Evolutionary conservation across 768 basidiomycete genomes (phyloP).

Genomic region (Pulveroboletus sp.): DNA sequence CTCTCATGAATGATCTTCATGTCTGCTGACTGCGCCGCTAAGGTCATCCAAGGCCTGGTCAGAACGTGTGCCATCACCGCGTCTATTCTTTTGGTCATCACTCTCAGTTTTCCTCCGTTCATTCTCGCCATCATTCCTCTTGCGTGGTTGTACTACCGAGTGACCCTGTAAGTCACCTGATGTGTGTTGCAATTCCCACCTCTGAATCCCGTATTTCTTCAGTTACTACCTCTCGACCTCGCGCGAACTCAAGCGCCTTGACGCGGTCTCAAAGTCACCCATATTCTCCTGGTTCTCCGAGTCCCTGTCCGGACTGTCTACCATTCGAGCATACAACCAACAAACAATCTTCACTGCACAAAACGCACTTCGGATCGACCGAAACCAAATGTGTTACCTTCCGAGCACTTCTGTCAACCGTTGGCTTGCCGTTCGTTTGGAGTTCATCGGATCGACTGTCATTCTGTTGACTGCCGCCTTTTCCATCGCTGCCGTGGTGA

Average conservation of each 20-base stretch:
- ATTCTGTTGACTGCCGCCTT: conserved; percentile 68
- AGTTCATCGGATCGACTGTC: conserved; percentile 77
- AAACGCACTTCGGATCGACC: conserved; percentile 73
- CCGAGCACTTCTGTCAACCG: conserved; percentile 72
- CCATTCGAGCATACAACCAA: conserved; percentile 78
- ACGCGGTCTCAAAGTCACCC: conserved; percentile 84
- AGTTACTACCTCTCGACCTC: conserved; percentile 88
- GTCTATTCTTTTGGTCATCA: conserved; percentile 69
- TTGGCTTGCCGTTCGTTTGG: conserved; percentile 81
- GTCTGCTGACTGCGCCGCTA: not conserved
- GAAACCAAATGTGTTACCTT: conserved; percentile 77
- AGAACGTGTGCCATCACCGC: conserved; percentile 57
- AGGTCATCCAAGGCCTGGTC: conserved; percentile 63
- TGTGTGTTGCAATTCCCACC: not conserved
- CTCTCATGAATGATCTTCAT: rapidly evolving
- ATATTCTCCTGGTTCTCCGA: conserved; percentile 90
- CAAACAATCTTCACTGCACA: conserved; percentile 60
- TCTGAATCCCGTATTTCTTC: not conserved
- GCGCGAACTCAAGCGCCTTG: conserved; percentile 82
- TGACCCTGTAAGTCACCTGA: conserved; percentile 60
- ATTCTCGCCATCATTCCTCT: conserved; percentile 71
- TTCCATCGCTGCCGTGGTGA: conserved; percentile 65
- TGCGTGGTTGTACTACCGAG: conserved; percentile 70
- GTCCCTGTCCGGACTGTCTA: conserved; percentile 68
- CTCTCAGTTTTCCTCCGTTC: conserved; percentile 78